Percentiles rank a stretch among this genome's conserved stretches.
Evolutionary conservation across 345 rosid genomes (phyloP).

Genomic region (Atalantia buxifolia): DNA sequence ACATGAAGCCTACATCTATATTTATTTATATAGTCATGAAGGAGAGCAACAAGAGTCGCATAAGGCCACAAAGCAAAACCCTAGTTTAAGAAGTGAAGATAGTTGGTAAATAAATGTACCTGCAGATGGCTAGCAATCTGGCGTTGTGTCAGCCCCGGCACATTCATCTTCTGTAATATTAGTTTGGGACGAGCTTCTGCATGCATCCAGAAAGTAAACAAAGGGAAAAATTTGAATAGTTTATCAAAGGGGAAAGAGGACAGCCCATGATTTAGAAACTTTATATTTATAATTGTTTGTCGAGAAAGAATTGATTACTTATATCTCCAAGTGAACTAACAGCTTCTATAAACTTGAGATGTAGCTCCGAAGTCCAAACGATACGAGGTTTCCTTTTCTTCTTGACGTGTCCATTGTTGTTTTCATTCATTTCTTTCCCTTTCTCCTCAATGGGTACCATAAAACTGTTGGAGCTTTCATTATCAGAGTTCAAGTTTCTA

Average conservation of each 20-base stretch:
- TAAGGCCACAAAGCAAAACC: background rate
- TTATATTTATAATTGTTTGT: background rate
- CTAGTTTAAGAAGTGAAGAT: background rate
- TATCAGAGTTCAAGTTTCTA: background rate
- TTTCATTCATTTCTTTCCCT: no score
- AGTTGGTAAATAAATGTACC: constrained; percentile 27
- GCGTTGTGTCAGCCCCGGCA: constrained; percentile 34
- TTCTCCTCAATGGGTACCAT: background rate
- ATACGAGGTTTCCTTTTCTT: background rate
- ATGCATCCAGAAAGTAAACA: background rate
- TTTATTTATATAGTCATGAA: no score
- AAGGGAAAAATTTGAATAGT: background rate
- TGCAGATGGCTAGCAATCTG: constrained; percentile 64
- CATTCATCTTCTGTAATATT: constrained; percentile 39
- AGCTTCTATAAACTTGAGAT: constrained; percentile 41
- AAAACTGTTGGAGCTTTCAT: background rate
- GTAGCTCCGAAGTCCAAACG: constrained; percentile 39
- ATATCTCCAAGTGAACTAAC: constrained; percentile 31
- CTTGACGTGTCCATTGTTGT: background rate
- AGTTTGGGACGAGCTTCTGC: constrained; percentile 45
- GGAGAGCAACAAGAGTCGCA: background rate
- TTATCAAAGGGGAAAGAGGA: background rate
- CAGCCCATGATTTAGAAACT: no score
- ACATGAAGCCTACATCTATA: no score
- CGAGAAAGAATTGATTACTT: constrained; percentile 14